Conservation (phyloP, 495 filamentous ascomycete genomes). For the Clavariopsis aquatica region DNA sequence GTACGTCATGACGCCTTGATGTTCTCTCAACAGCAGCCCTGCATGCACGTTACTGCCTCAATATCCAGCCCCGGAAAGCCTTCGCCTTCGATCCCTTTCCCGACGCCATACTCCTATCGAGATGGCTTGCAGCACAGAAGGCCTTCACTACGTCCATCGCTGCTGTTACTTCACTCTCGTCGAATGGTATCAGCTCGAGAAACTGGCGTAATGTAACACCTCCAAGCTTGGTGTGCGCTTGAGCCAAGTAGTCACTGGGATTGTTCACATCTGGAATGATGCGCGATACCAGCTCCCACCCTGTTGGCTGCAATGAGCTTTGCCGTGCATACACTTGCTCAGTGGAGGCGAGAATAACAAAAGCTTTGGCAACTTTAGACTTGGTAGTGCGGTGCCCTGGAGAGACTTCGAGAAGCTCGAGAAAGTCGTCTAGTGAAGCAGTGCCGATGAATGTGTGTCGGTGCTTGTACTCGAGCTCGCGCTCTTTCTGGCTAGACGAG, state of each 20-base stretch:
- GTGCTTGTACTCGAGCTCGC: conserved; percentile 19
- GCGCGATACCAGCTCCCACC: conserved; percentile 6
- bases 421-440: conserved; percentile 15
- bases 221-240: conserved; percentile 9
- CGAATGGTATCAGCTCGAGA: conserved; percentile 4
- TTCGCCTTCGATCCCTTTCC: conserved; percentile 7
- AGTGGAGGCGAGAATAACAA: conserved; percentile 1
- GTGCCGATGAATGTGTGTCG: conserved; percentile 20
- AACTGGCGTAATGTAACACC: not conserved
- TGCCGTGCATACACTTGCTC: conserved; percentile 3
- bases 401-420: conserved; percentile 11
- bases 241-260: conserved; percentile 1
- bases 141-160: conserved; percentile 7
- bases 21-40: too few relatives aligned
- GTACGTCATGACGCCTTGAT: too few relatives aligned
- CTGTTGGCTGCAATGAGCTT: not conserved
- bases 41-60: not conserved
- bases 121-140: conserved; percentile 1
- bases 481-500: not conserved
- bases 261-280: not conserved
- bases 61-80: conserved; percentile 1
- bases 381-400: conserved; percentile 1
- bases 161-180: not conserved
- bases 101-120: not conserved
- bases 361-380: conserved; percentile 13